These are phyloP conservation scores for Vicia sativa DNA, from an alignment of 306 rosid genomes.

Conservation along the genomic window DNA sequence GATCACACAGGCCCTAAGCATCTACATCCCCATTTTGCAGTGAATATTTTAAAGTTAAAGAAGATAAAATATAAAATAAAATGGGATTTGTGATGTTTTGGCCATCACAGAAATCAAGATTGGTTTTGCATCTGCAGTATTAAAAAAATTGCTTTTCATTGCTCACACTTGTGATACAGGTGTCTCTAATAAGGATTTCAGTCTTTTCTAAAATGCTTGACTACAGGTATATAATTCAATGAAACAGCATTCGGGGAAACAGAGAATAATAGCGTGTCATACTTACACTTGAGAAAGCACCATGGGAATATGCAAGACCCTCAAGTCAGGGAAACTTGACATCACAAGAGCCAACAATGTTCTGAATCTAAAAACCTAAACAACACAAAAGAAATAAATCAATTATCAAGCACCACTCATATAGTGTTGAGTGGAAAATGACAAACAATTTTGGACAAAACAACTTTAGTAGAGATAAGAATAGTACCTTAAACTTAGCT, in stretches of 20 bases:
- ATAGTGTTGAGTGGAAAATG: background rate
- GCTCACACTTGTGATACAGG: background rate
- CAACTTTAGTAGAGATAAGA: constrained; percentile 13
- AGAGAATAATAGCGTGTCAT: background rate
- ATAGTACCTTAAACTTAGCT: constrained; percentile 74
- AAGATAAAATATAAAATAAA: background rate
- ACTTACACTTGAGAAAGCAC: constrained; percentile 88
- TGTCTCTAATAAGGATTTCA: background rate
- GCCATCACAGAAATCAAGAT: background rate
- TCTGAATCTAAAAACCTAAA: constrained; percentile 75
- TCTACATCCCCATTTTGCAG: background rate
- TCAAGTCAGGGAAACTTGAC: constrained; percentile 92
- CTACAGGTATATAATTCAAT: constrained; percentile 8
- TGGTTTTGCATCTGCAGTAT: background rate
- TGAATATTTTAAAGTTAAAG: background rate
- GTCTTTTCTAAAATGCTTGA: background rate
- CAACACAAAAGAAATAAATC: constrained; percentile 13
- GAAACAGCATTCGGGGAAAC: background rate
- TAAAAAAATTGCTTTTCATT: background rate
- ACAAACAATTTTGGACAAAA: too few relatives aligned
- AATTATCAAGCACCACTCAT: background rate
- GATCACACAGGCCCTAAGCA: background rate
- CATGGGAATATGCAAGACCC: constrained; percentile 80
- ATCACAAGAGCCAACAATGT: constrained; percentile 88
- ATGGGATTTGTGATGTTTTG: background rate